phyloP scores from a whole-genome alignment of 2,329 filamentous ascomycete genomes.

The Dothideomycetes sp. region DNA sequence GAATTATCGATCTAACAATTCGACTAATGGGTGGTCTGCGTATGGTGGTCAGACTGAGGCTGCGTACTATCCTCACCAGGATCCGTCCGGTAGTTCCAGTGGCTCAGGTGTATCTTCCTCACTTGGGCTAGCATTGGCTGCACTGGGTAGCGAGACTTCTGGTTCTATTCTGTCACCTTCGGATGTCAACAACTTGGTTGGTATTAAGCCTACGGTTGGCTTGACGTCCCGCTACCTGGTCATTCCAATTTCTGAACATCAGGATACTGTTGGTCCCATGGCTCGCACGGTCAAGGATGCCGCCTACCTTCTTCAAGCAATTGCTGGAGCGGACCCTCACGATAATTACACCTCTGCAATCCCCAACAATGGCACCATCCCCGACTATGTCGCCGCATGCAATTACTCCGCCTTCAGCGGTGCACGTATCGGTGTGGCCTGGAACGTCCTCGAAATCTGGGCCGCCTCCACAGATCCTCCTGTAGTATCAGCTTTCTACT shows the following conservation, averaged over 20 bases:
- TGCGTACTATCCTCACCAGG: conserved; percentile 50
- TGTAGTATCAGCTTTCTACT: conserved; percentile 44
- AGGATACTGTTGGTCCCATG: conserved; percentile 48
- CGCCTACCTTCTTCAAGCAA: conserved; percentile 46
- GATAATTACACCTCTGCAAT: conserved; percentile 51
- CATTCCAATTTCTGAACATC: conserved; percentile 51
- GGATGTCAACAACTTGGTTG: conserved; percentile 49
- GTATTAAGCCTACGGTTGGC: conserved; percentile 57
- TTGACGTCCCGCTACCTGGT: conserved; percentile 52
- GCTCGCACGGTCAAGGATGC: conserved; percentile 48
- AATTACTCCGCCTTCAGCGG: conserved; percentile 41
- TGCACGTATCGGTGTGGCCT: conserved; percentile 53
- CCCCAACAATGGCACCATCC: conserved; percentile 38
- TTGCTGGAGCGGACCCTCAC: conserved; percentile 41
- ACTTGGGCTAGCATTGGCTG: conserved; percentile 47
- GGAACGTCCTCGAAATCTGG: conserved; percentile 41
- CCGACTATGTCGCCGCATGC: conserved; percentile 52
- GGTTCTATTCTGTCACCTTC: conserved; percentile 53
- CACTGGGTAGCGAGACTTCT: conserved; percentile 51
- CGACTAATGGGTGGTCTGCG: conserved; percentile 53
- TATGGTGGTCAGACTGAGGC: conserved; percentile 51
- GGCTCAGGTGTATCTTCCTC: conserved; percentile 51
- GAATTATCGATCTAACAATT: conserved; percentile 47
- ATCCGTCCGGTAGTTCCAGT: conserved; percentile 50
- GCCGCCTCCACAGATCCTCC: conserved; percentile 23